phyloP scores from a whole-genome alignment of 2,329 filamentous ascomycete species.

The Trichocomaceae sp. region DNA sequence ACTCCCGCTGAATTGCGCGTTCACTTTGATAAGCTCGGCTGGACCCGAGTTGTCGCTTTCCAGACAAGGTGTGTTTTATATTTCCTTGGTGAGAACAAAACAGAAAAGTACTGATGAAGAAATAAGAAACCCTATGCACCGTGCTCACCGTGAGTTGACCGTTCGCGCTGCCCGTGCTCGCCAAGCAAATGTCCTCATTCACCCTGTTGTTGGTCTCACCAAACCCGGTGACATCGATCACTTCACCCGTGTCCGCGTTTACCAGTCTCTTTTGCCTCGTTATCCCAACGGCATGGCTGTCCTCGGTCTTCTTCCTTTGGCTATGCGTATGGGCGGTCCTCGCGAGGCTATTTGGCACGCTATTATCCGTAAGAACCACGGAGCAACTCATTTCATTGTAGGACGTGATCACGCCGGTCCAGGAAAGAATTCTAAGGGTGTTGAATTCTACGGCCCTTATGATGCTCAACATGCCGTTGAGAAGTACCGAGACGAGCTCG shows the following conservation, averaged over 20 bases:
- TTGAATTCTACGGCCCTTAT: slow-evolving; percentile 97
- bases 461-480: slow-evolving; percentile 94
- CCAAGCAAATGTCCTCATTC: slow-evolving; percentile 97
- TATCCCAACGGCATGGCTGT: slow-evolving; percentile 99
- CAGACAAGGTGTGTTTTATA: slow-evolving; percentile 58
- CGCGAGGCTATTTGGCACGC: slow-evolving; percentile 99
- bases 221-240: slow-evolving; percentile 99
- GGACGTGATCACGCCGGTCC: slow-evolving; percentile 97
- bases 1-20: slow-evolving; percentile 89
- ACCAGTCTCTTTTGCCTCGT: slow-evolving; percentile 90
- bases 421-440: slow-evolving; percentile 94
- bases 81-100: background rate
- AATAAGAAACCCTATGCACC: slow-evolving; percentile 89
- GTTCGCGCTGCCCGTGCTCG: slow-evolving; percentile 92
- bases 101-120: background rate
- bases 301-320: slow-evolving; percentile 85
- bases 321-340: slow-evolving; percentile 98
- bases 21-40: slow-evolving; percentile 99
- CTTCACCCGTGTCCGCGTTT: slow-evolving; percentile 97
- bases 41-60: slow-evolving; percentile 96
- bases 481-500: slow-evolving; percentile 93
- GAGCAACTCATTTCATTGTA: slow-evolving; percentile 98
- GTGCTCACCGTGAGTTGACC: slow-evolving; percentile 94
- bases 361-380: slow-evolving; percentile 99
- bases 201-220: slow-evolving; percentile 95